Evolutionary conservation across 2,329 filamentous ascomycete species (phyloP), one percentile per base, ranked within the genome.

Genomic region (Tricladium varicosporioides): DNA sequence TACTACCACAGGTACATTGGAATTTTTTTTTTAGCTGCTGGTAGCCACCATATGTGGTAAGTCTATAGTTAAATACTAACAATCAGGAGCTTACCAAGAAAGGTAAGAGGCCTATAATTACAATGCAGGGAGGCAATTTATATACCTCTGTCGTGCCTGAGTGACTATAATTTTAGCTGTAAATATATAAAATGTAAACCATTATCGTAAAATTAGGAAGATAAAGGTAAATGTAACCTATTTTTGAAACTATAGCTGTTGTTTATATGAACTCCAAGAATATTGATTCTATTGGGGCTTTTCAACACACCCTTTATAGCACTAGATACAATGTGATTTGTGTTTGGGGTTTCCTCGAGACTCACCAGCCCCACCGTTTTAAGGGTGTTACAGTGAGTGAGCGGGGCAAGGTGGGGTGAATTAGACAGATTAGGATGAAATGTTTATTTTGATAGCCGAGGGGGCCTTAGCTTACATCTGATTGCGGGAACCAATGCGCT

Each of bases 351-450:
- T 43, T 43, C 40, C 15, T 43, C 10, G 40, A 9, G 40, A 9
- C 40, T 43, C 40, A 43, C 40, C 40, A 43, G 15, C 40, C 40
- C 10, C 40, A 9, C 40, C 40, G 40, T 9, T 43, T 43, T 43
- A 43, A 43, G 40, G 40, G 40, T 43, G 40, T 43, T 43, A 22
- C 14, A 2, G 4, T 46, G 13, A n/a, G 43, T 46, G 43, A 5
- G 43, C n/a, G 5, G 43, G 43, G 43, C 18, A n/a, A 46, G 18
- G 5, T n/a, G 43, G 36, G 43, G 43, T 46, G 43, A 46, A 46
- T 46, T 46, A 46, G 43, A 46, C 43, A 15, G 18, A 46, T 46
- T 46, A 46, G 43, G 43, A 46, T 46, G 43, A 46, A 46, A 46
- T 46, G 18, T 46, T 11, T 46, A 46, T 46, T 46, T 4, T 46